A percentile compares a stretch with the other conserved stretches of the same genome.
These are phyloP conservation scores for Lyophyllum semitale DNA, from an alignment of 768 basidiomycete genomes.

Conservation along the genomic window DNA sequence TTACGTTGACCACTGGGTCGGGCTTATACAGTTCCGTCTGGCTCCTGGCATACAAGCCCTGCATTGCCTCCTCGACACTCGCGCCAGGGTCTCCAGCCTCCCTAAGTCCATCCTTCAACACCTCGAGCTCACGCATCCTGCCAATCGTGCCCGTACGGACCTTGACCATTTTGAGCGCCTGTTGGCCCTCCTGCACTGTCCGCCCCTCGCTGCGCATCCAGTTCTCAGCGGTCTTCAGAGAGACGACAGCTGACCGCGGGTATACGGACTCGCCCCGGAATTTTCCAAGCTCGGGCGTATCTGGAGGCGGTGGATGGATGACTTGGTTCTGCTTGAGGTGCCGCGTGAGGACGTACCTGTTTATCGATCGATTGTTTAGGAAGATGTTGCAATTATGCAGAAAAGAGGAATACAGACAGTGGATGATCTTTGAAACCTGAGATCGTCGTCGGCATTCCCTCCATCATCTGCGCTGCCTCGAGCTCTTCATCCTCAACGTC, in stretches of 20 bases:
- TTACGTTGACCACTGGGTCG: slow-evolving; percentile 80
- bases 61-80: slow-evolving; percentile 60
- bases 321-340: slow-evolving; percentile 90
- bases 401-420: slow-evolving; percentile 49
- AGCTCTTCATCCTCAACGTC: slow-evolving; percentile 93
- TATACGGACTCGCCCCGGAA: slow-evolving; percentile 95
- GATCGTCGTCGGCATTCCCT: slow-evolving; percentile 92
- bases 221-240: slow-evolving; percentile 88
- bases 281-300: slow-evolving; percentile 76
- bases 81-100: slow-evolving; percentile 36
- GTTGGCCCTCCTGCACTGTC: slow-evolving; percentile 66
- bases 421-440: slow-evolving; percentile 96
- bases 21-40: slow-evolving; percentile 87
- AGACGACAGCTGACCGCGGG: slow-evolving; percentile 78
- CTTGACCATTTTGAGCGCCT: slow-evolving; percentile 91
- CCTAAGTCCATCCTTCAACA: slow-evolving; percentile 42
- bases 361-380: slow-evolving; percentile 3
- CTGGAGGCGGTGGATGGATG: slow-evolving; percentile 67
- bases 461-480: slow-evolving; percentile 70
- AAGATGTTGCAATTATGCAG: not conserved
- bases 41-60: slow-evolving; percentile 80
- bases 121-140: slow-evolving; percentile 66
- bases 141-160: slow-evolving; percentile 80
- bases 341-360: slow-evolving; percentile 79
- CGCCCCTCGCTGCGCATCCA: slow-evolving; percentile 90